A percentile compares a stretch with the other conserved stretches of the same genome.
These are phyloP conservation scores for Penicillium sp. DNA, from an alignment of 2,329 filamentous ascomycete species.

Conservation along the genomic window DNA sequence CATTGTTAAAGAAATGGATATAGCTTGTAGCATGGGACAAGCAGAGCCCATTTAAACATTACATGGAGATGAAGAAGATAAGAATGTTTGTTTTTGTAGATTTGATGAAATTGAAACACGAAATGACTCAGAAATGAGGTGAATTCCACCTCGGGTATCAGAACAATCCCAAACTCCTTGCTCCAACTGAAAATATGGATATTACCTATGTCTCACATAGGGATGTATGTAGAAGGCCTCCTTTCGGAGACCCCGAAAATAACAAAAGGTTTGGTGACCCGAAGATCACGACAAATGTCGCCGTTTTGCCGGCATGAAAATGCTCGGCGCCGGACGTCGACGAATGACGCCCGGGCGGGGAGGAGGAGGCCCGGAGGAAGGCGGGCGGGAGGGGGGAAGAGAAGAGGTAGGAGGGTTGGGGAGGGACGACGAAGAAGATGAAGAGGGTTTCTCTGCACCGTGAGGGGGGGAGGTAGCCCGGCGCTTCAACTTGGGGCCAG, in stretches of 20 bases:
- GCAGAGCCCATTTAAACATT: not conserved
- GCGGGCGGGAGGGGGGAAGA: not conserved
- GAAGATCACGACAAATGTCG: slow-evolving; percentile 23
- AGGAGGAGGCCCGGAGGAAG: slow-evolving; percentile 2
- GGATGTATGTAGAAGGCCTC: not conserved
- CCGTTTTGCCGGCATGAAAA: slow-evolving; percentile 36
- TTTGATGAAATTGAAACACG: not conserved
- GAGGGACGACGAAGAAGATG: slow-evolving; percentile 2
- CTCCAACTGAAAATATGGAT: not conserved
- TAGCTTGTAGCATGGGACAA: not conserved
- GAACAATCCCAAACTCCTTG: not conserved
- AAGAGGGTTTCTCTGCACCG: not conserved
- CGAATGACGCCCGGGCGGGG: slow-evolving; percentile 27
- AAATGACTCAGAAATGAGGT: slow-evolving; percentile 1
- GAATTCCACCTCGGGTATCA: slow-evolving; percentile 7
- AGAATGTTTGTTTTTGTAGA: not conserved
- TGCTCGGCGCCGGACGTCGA: slow-evolving; percentile 33
- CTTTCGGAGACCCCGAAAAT: not conserved
- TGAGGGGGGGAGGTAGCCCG: slow-evolving; percentile 9
- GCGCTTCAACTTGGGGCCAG: slow-evolving; percentile 13
- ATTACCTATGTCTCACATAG: not conserved
- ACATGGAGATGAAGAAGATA: not conserved
- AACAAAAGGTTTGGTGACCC: not conserved
- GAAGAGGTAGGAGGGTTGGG: not conserved
- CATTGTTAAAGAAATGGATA: not conserved